phyloP scores from a whole-genome alignment of 495 filamentous ascomycete genomes.

The Penicillium flavigenum region DNA sequence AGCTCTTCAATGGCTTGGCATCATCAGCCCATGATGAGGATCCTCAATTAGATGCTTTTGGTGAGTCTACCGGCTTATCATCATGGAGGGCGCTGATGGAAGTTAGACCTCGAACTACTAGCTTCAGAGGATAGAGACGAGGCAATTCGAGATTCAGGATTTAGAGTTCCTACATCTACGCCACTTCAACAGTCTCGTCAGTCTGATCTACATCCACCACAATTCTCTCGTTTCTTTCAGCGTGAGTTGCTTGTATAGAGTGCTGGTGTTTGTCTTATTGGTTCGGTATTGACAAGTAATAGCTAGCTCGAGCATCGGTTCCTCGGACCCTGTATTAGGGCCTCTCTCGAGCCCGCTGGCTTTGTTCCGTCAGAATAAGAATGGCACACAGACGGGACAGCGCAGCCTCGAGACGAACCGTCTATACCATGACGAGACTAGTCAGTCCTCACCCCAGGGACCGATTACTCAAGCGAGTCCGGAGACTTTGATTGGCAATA shows the following conservation, averaged over 20 bases:
- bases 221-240: slow-evolving; percentile 33
- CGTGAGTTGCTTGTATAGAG: slow-evolving; percentile 23
- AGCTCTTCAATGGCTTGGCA: neutral
- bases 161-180: neutral
- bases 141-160: neutral
- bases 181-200: neutral
- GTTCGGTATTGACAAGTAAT: slow-evolving; percentile 12
- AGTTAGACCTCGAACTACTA: slow-evolving; percentile 42
- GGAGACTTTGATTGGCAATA: no score
- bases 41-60: slow-evolving; percentile 49
- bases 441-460: slow-evolving; percentile 2
- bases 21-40: slow-evolving; percentile 23
- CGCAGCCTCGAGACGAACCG: neutral
- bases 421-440: neutral
- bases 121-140: slow-evolving; percentile 27
- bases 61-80: slow-evolving; percentile 31
- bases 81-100: neutral
- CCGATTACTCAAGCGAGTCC: neutral
- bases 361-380: slow-evolving; percentile 20
- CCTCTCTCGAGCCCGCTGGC: slow-evolving; percentile 35
- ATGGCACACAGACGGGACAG: neutral
- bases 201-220: slow-evolving; percentile 6
- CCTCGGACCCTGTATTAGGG: slow-evolving; percentile 24
- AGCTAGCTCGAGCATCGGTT: slow-evolving; percentile 27
- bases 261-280: neutral